These are phyloP conservation scores for Roridomyces roridus DNA, from an alignment of 768 basidiomycete genomes.

Conservation along the genomic window DNA sequence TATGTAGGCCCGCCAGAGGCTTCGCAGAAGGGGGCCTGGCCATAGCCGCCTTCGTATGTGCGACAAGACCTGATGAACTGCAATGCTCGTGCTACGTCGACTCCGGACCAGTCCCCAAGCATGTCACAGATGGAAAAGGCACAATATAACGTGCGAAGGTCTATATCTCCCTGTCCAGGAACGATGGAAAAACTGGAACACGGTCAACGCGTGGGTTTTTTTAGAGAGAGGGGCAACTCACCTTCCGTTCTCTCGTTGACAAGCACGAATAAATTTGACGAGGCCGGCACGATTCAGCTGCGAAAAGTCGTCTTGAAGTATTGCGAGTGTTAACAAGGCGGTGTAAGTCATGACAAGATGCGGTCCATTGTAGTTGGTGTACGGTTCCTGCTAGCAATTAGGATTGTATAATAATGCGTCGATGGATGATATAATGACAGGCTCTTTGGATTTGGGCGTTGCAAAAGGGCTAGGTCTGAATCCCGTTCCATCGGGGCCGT, in stretches of 20 bases:
- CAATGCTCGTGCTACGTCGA: constrained; percentile 67
- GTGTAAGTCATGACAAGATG: constrained; percentile 96
- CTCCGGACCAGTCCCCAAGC: constrained; percentile 79
- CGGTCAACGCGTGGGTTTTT: constrained; percentile 1
- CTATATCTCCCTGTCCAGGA: constrained; percentile 73
- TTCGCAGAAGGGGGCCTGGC: constrained; percentile 81
- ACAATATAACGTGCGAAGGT: constrained; percentile 85
- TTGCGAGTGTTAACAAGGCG: constrained; percentile 80
- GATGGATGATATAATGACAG: constrained; percentile 22
- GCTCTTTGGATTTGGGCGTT: constrained; percentile 39
- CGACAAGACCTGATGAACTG: constrained; percentile 73
- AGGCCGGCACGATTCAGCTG: constrained; percentile 73
- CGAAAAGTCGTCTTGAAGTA: constrained; percentile 86
- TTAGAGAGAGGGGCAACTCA: constrained; percentile 35
- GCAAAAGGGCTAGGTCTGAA: constrained; percentile 82
- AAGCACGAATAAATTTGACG: constrained; percentile 67
- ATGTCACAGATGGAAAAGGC: constrained; percentile 85
- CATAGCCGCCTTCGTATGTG: constrained; percentile 93
- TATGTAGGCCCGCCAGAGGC: constrained; percentile 96
- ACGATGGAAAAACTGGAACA: constrained; percentile 70
- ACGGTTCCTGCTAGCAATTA: constrained; percentile 33
- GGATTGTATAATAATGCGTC: constrained; percentile 1
- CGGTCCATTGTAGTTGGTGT: constrained; percentile 66
- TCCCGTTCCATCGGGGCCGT: constrained; percentile 64
- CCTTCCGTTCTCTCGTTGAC: constrained; percentile 88